Evolutionary conservation across 2,329 filamentous ascomycete genomes (phyloP).

Genomic region (Metarhizium rileyi): DNA sequence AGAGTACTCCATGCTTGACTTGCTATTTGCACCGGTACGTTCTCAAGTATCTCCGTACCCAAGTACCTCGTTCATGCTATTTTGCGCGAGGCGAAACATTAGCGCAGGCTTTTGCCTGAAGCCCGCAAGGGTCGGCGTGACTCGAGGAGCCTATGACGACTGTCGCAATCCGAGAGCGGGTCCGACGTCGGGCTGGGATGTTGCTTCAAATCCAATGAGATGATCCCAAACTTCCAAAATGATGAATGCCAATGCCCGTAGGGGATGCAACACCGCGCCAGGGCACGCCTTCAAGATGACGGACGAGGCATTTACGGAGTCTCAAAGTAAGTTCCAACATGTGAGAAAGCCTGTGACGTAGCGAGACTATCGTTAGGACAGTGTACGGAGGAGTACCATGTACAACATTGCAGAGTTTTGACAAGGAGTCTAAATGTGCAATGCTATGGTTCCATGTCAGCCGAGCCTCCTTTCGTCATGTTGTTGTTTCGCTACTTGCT

Average conservation of each 20-base stretch:
- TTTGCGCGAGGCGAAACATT: not conserved
- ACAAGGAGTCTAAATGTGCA: not conserved
- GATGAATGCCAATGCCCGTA: conserved; percentile 4
- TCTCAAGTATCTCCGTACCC: not conserved
- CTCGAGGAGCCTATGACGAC: conserved; percentile 3
- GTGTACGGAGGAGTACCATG: too few species aligned
- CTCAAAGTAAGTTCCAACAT: conserved; percentile 7
- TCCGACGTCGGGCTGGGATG: conserved; percentile 4
- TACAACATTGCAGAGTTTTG: conserved; percentile 1
- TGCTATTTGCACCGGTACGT: too few species aligned
- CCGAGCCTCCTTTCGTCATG: not conserved
- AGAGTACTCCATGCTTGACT: too few species aligned
- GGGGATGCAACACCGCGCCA: conserved; percentile 5
- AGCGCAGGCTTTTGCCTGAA: conserved; percentile 3
- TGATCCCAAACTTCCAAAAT: conserved; percentile 3
- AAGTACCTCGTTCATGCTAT: not conserved
- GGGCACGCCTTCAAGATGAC: conserved; percentile 9
- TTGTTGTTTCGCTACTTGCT: conserved; percentile 2
- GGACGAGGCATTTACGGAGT: conserved; percentile 11
- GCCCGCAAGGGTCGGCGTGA: conserved; percentile 1
- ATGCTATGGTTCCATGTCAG: not conserved
- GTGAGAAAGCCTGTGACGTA: conserved; percentile 2
- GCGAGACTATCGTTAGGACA: not conserved
- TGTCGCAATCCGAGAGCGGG: conserved; percentile 4
- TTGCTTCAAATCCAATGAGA: conserved; percentile 7